phyloP scores from a whole-genome alignment of 306 rosid species.

The Medicago arabica region DNA sequence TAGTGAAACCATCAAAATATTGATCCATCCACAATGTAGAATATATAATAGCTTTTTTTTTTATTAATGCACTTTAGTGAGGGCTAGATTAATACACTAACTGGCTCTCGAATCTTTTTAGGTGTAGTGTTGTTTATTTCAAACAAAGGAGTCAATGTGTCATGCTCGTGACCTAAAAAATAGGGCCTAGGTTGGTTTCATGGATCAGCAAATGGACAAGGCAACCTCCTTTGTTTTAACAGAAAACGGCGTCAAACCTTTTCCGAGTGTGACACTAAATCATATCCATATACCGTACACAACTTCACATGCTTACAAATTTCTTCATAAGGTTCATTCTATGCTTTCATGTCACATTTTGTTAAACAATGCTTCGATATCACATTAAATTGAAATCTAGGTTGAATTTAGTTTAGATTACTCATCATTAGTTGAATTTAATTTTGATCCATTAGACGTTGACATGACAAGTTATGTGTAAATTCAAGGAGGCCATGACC shows the following conservation, averaged over 20 bases:
- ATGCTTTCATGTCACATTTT: background rate
- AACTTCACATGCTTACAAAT: background rate
- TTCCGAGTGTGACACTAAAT: constrained; percentile 44
- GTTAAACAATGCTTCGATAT: background rate
- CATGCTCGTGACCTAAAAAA: constrained; percentile 52
- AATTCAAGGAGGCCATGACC: too few relatives aligned
- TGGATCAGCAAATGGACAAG: constrained; percentile 48
- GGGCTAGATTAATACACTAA: background rate
- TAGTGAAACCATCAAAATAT: too few relatives aligned
- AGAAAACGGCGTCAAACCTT: constrained; percentile 55
- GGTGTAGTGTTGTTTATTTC: constrained; percentile 35
- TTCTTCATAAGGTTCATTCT: background rate
- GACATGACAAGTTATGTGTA: too few relatives aligned
- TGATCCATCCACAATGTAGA: too few relatives aligned
- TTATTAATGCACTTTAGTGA: too few relatives aligned
- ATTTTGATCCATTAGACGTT: too few relatives aligned
- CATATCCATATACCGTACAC: constrained; percentile 14
- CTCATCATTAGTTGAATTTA: background rate
- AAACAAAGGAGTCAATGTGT: constrained; percentile 15
- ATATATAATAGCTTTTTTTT: too few relatives aligned
- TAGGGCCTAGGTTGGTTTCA: constrained; percentile 34
- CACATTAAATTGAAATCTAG: background rate
- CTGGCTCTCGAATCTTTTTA: constrained; percentile 39
- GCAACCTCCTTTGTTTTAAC: constrained; percentile 44
- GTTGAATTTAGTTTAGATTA: background rate